A percentile compares a stretch with the other conserved stretches of the same genome.
These are phyloP conservation scores for Flaveria sonorensis DNA, from an alignment of 129 eudicot genomes.

Conservation along the genomic window DNA sequence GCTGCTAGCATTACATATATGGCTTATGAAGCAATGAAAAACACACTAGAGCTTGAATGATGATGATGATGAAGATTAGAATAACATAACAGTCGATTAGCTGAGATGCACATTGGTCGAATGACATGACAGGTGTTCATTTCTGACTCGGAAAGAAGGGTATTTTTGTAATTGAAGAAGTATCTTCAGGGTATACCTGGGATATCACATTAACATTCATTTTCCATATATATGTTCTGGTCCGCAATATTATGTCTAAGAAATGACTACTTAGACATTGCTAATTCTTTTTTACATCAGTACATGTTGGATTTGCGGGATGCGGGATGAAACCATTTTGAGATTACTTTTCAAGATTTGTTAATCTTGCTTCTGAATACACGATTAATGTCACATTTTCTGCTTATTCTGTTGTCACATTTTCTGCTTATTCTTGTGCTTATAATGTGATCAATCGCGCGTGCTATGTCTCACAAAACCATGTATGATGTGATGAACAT, in stretches of 20 bases:
- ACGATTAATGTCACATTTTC: background rate
- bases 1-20: conserved; percentile 97
- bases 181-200: conserved; percentile 10
- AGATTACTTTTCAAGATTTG: background rate
- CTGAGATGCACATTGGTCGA: conserved; percentile 43
- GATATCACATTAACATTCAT: conserved; percentile 11
- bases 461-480: background rate
- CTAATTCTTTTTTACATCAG: conserved; percentile 29
- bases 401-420: no score
- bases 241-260: conserved; percentile 17
- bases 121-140: conserved; percentile 37
- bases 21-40: conserved; percentile 88
- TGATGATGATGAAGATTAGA: conserved; percentile 42
- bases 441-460: background rate
- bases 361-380: background rate
- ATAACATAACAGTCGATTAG: conserved; percentile 44
- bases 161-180: conserved; percentile 26
- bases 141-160: conserved; percentile 27
- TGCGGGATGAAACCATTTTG: background rate
- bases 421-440: background rate
- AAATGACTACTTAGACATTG: conserved; percentile 35
- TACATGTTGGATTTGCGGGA: conserved; percentile 21
- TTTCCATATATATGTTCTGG: conserved; percentile 32
- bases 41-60: conserved; percentile 69
- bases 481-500: background rate